A percentile compares a stretch with the other conserved stretches of the same genome.
Conservation (phyloP, 441 rosid genomes). For the Brassica balearica region DNA sequence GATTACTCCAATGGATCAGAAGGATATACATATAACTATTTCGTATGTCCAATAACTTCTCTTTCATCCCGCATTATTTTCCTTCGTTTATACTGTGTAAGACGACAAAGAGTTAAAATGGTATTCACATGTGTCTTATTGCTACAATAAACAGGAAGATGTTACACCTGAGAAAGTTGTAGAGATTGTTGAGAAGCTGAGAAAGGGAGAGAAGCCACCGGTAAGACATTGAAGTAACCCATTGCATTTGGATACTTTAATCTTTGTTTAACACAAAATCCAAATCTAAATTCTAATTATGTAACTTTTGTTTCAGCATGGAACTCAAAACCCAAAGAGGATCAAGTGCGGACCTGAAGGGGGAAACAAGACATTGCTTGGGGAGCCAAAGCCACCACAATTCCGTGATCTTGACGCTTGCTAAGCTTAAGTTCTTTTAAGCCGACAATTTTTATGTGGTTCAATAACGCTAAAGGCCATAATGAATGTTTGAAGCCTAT, state of each 20-base stretch:
- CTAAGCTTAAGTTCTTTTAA: slow-evolving; percentile 48
- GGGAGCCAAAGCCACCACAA: slow-evolving; percentile 90
- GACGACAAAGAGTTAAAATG: neutral
- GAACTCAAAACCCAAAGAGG: slow-evolving; percentile 94
- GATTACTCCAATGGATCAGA: slow-evolving; percentile 97
- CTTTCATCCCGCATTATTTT: neutral
- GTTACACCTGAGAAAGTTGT: slow-evolving; percentile 88
- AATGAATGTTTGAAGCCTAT: slow-evolving; percentile 27
- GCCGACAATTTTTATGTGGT: neutral
- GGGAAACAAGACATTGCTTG: slow-evolving; percentile 79
- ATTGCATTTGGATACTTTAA: slow-evolving; percentile 13
- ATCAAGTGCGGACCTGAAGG: slow-evolving; percentile 91
- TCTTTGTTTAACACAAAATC: neutral
- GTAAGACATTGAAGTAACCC: slow-evolving; percentile 53
- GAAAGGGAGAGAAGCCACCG: slow-evolving; percentile 90
- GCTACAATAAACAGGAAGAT: slow-evolving; percentile 84
- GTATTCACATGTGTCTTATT: slow-evolving; percentile 23
- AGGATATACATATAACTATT: slow-evolving; percentile 94
- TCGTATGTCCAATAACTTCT: slow-evolving; percentile 45
- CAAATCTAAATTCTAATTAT: neutral
- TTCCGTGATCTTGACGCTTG: slow-evolving; percentile 97
- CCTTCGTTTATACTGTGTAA: neutral
- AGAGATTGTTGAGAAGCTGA: slow-evolving; percentile 88
- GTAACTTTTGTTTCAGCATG: slow-evolving; percentile 59
- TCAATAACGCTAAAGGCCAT: slow-evolving; percentile 38